Conservation (phyloP, 2,329 filamentous ascomycete genomes). For the Claviceps africana region DNA sequence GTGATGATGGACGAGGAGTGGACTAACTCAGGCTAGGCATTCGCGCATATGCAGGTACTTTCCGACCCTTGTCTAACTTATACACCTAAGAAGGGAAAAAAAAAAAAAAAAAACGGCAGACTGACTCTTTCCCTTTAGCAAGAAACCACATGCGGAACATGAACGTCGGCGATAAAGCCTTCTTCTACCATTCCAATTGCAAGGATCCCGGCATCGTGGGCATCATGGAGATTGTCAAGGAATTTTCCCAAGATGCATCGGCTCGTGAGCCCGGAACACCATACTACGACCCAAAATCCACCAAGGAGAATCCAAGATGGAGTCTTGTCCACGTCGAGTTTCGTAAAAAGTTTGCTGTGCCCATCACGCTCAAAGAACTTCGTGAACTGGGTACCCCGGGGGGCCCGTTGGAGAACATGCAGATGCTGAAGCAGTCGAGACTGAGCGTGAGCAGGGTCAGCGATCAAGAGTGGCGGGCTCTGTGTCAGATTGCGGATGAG, state of each 20-base stretch:
- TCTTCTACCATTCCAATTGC: constrained; percentile 95
- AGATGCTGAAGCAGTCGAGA: constrained; percentile 68
- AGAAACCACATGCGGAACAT: constrained; percentile 84
- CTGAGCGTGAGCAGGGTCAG: constrained; percentile 66
- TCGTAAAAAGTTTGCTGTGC: constrained; percentile 61
- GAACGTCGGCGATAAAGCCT: constrained; percentile 81
- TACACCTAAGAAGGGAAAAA: too few relatives aligned
- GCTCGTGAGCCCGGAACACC: constrained; percentile 30
- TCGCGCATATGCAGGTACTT: constrained; percentile 31
- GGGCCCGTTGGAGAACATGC: constrained; percentile 56
- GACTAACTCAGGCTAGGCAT: constrained; percentile 23
- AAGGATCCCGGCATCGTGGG: constrained; percentile 80
- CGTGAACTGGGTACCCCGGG: constrained; percentile 45
- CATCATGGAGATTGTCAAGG: constrained; percentile 75
- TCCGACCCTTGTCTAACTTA: neutral
- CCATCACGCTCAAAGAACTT: constrained; percentile 58
- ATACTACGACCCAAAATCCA: constrained; percentile 73
- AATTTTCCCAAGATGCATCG: constrained; percentile 57
- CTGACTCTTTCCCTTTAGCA: constrained; percentile 28
- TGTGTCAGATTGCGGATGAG: constrained; percentile 37
- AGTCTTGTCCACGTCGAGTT: constrained; percentile 81
- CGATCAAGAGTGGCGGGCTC: constrained; percentile 48
- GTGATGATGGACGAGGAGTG: neutral
- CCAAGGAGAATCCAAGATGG: constrained; percentile 47
- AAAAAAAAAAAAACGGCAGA: too few relatives aligned